Base-by-base conservation (phyloP, 129 eudicot species). In the Pseudognaphalium luteoalbum region DNA sequence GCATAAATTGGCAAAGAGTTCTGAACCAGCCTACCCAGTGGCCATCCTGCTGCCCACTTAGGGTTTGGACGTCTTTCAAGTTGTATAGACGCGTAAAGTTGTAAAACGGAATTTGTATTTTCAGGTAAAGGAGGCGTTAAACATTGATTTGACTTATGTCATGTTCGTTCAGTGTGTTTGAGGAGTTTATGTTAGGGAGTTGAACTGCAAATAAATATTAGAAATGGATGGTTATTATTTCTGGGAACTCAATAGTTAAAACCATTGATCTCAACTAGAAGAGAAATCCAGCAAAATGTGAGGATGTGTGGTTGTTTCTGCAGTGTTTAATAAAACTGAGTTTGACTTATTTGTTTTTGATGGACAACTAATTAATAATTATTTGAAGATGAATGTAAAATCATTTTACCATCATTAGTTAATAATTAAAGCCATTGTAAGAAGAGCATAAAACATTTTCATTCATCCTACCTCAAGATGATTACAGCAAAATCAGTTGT, bases 51-150 rank as follows among this genome's bases (percentile, higher is more conserved):
- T 34, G 66, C 66, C 67, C 20, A 7, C 21, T 17, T 75, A 9
- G 14, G 47, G 28, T 29, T 22, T 32, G 17, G 51, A 34, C 11
- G 10, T 20, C 17, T 42, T 44, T 63, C 35, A 70, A 75, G 21
- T 76, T 51, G 71, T 66, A 66, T 76, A 76, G 80, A 54, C 67
- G 19, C 51, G 22, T 34, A 76, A 76, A 67, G 66, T 76, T 66
- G 67, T 66, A 22, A 67, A 12, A 21, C 39, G 44, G 70, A 51
- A 76, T 50, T 42, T 68, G 73, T n/a, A 64, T 47, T 76, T 76
- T 64, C 35, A 65, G 80, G 72, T 76, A 52, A 65, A 75, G 59
- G 72, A 33, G 15, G 63, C 33, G 72, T 12, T 14, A 1, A 44
- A 44, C 17, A 44, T 47, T 47, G 3, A 12, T 47, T 12, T 47